phyloP scores from a whole-genome alignment of 2,329 filamentous ascomycete species.

The Alternaria hordeiaustralica region DNA sequence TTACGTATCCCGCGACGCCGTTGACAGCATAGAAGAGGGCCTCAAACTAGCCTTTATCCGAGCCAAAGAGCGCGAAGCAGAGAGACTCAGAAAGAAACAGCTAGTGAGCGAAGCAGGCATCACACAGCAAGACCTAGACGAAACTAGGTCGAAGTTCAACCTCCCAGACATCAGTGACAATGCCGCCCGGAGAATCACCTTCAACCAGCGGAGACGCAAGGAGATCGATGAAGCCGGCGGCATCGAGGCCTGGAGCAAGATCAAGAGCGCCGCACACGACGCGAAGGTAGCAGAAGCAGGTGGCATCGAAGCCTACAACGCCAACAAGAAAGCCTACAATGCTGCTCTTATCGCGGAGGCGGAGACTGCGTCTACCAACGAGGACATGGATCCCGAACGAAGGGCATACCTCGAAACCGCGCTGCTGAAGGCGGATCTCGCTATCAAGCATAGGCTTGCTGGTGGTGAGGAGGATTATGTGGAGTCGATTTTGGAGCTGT shows the following conservation, averaged over 20 bases:
- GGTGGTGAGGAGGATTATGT: constrained; percentile 26
- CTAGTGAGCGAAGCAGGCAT: constrained; percentile 11
- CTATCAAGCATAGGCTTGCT: constrained; percentile 23
- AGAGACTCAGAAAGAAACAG: constrained; percentile 8
- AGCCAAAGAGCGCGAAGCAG: constrained; percentile 20
- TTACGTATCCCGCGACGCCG: constrained; percentile 23
- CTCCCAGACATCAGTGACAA: constrained; percentile 16
- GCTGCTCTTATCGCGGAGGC: constrained; percentile 24
- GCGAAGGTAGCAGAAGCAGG: constrained; percentile 19
- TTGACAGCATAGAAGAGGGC: constrained; percentile 34
- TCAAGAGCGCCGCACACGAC: constrained; percentile 7
- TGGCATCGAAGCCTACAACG: constrained; percentile 15
- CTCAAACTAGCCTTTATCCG: constrained; percentile 34
- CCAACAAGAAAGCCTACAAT: constrained; percentile 15
- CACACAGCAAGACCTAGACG: constrained; percentile 18
- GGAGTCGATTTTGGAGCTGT: constrained; percentile 11
- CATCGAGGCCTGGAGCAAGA: constrained; percentile 21
- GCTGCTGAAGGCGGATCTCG: constrained; percentile 28
- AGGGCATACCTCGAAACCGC: constrained; percentile 22
- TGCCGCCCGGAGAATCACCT: constrained; percentile 16
- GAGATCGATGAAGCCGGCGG: constrained; percentile 24
- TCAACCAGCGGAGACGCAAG: constrained; percentile 18
- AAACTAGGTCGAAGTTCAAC: constrained; percentile 14
- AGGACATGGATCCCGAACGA: constrained; percentile 14
- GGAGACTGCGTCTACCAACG: constrained; percentile 26